Base-by-base conservation (phyloP, 2,329 filamentous ascomycete genomes). In the Daldinia sp. region DNA sequence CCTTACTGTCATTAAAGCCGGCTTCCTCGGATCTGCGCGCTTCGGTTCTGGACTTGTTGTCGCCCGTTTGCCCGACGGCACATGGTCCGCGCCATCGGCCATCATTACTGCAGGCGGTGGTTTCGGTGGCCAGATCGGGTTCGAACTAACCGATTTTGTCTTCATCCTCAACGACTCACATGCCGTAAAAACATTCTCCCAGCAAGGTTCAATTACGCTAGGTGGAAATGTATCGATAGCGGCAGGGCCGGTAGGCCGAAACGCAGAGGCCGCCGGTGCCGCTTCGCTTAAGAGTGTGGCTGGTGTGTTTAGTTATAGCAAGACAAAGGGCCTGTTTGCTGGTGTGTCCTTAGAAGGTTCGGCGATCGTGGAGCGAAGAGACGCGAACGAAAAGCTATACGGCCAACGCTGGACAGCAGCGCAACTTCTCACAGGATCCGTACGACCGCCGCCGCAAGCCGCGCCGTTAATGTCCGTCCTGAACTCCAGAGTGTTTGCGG, bases 381-480 rank as follows among this genome's bases (percentile, higher is more conserved):
- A 99, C 78, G 95, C 95, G 71, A 99, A 99, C 75, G 91, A 97
- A 80, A 97, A 96, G 80, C 85, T 99, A 64, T 99, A 99, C 77
- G 92, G 92, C 65, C 87, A 90, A 61, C 87, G 91, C 64, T 86
- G 92, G 77, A 93, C 92, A 7, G 95, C 95, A 11, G 82, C 84
- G 66, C 90, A 97, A 75, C 86, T 99, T 43, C 86, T 99, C 34
- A 87, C 86, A 58, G 95, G 95, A 30, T 83, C 85, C 30, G 86
- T 98, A 35, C 85, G 88, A 39, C 87, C 93, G 0, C 94, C 95
- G 1, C 87, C 91, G 0, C 90, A 92, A 61, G 92, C 95, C 2
- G 91, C 91, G 43, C 91, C 94, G 10, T 85, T 99, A 51, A 90
- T 96, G 85, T 85, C 84, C 67, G 86, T 98, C 4, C 84, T 98